Conservation (phyloP, 2,329 filamentous ascomycete genomes). For the Aspergillus sp. region DNA sequence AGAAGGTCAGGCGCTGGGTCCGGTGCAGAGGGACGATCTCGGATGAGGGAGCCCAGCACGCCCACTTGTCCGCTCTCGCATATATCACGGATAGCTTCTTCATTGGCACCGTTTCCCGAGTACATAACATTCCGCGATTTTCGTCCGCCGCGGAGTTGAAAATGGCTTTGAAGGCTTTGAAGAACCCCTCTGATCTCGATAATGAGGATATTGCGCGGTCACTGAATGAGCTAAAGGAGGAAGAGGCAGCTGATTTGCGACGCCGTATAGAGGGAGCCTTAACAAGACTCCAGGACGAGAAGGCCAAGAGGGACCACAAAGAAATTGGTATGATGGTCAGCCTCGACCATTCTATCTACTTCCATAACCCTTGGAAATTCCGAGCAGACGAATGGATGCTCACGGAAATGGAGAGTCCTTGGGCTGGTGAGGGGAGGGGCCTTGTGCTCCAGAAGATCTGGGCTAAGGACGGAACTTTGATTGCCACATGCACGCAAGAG, state of each 20-base stretch:
- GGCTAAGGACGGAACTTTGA: conserved; percentile 48
- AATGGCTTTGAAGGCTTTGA: conserved; percentile 38
- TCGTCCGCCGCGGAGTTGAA: conserved; percentile 51
- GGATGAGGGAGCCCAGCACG: conserved; percentile 69
- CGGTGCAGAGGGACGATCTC: conserved; percentile 65
- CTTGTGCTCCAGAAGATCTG: conserved; percentile 51
- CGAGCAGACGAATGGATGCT: conserved; percentile 53
- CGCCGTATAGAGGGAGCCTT: conserved; percentile 35
- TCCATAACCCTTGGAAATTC: conserved; percentile 50
- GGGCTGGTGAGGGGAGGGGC: conserved; percentile 52
- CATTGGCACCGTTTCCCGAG: conserved; percentile 80
- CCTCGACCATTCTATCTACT: conserved; percentile 53
- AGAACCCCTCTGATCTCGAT: conserved; percentile 46
- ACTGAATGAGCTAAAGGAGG: conserved; percentile 43
- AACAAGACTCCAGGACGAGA: conserved; percentile 24
- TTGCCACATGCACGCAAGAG: conserved; percentile 53
- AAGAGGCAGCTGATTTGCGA: conserved; percentile 42
- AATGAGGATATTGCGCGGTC: conserved; percentile 40
- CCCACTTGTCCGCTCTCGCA: conserved; percentile 82
- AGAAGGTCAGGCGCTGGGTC: conserved; percentile 61
- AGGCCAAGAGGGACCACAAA: conserved; percentile 28
- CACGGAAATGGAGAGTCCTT: conserved; percentile 51
- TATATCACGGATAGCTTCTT: conserved; percentile 95
- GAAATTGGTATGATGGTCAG: conserved; percentile 53
- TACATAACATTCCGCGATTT: conserved; percentile 78